Conservation (phyloP, 495 filamentous ascomycete genomes). For the Entonaema liquescens region DNA sequence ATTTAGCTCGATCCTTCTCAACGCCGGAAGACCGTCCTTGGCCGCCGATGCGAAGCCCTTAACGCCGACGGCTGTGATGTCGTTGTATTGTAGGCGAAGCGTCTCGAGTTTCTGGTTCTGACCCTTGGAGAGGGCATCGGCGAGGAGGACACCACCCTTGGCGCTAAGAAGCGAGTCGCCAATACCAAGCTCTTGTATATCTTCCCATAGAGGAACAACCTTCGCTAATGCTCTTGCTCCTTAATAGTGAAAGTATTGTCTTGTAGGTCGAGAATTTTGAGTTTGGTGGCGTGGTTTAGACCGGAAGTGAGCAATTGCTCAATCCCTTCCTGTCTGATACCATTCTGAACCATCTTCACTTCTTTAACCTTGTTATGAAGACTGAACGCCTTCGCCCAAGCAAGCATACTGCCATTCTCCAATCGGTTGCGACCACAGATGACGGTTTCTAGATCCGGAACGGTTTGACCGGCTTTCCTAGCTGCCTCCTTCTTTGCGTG, state of each 20-base stretch:
- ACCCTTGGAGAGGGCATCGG: constrained; percentile 74
- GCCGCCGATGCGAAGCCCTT: constrained; percentile 72
- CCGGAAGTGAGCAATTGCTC: constrained; percentile 78
- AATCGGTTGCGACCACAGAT: constrained; percentile 95
- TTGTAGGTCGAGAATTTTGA: constrained; percentile 86
- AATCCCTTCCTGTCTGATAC: constrained; percentile 94
- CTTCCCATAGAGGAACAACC: constrained; percentile 76
- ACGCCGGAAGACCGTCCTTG: constrained; percentile 69
- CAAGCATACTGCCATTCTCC: constrained; percentile 94
- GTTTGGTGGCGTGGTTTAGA: constrained; percentile 67
- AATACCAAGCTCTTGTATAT: constrained; percentile 83
- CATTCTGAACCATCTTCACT: constrained; percentile 98
- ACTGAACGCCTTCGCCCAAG: constrained; percentile 87
- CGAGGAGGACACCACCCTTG: constrained; percentile 80
- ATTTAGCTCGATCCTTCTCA: constrained; percentile 90
- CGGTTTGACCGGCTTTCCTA: constrained; percentile 68
- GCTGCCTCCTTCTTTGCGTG: constrained; percentile 79
- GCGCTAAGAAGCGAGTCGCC: constrained; percentile 85
- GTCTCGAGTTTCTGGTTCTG: constrained; percentile 80
- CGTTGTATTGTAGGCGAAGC: constrained; percentile 91
- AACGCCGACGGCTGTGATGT: constrained; percentile 79
- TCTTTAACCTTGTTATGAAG: constrained; percentile 80
- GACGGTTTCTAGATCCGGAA: constrained; percentile 87
- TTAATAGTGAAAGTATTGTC: constrained; percentile 93
- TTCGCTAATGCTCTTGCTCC: constrained; percentile 81